A percentile compares a stretch with the other conserved stretches of the same genome.
Evolutionary conservation across 805 yeast species (phyloP).

Genomic region (Zygosaccharomyces kombuchaensis): DNA sequence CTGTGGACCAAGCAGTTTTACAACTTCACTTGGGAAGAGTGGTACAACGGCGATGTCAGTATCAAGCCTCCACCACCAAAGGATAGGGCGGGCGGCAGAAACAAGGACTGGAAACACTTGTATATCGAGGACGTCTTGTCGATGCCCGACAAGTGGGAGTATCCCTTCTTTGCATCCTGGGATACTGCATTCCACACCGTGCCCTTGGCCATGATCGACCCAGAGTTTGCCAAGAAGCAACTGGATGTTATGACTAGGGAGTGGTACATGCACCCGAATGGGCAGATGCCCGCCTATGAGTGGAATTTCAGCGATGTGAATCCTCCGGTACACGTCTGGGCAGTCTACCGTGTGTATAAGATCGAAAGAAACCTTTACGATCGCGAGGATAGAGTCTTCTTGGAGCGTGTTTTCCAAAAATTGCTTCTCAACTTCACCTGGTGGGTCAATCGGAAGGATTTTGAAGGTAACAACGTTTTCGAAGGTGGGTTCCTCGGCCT

Average conservation of each 20-base stretch:
- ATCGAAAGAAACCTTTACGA: conserved; percentile 83
- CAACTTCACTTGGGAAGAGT: conserved; percentile 76
- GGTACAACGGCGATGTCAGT: conserved; percentile 82
- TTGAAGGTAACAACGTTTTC: conserved; percentile 80
- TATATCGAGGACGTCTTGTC: conserved; percentile 84
- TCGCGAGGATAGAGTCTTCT: conserved; percentile 71
- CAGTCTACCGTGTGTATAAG: conserved; percentile 81
- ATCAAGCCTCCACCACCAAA: conserved; percentile 72
- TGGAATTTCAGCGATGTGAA: conserved; percentile 96
- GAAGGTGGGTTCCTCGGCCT: conserved; percentile 93
- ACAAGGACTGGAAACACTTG: conserved; percentile 82
- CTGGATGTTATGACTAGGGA: conserved; percentile 81
- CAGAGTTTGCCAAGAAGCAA: conserved; percentile 85
- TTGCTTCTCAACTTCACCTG: conserved; percentile 85
- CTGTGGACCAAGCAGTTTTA: conserved; percentile 93
- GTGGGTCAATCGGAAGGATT: conserved; percentile 95
- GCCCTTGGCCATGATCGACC: conserved; percentile 90
- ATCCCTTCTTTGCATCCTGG: conserved; percentile 96
- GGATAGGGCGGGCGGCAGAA: conserved; percentile 81
- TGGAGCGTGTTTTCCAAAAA: conserved; percentile 91
- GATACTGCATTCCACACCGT: conserved; percentile 93
- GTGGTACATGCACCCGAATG: conserved; percentile 98
- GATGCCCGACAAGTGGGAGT: conserved; percentile 94
- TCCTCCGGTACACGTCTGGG: conserved; percentile 98
- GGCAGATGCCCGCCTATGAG: conserved; percentile 95